Conservation (phyloP, 75 land plant genomes). For the Isoetes taiwanensis region DNA sequence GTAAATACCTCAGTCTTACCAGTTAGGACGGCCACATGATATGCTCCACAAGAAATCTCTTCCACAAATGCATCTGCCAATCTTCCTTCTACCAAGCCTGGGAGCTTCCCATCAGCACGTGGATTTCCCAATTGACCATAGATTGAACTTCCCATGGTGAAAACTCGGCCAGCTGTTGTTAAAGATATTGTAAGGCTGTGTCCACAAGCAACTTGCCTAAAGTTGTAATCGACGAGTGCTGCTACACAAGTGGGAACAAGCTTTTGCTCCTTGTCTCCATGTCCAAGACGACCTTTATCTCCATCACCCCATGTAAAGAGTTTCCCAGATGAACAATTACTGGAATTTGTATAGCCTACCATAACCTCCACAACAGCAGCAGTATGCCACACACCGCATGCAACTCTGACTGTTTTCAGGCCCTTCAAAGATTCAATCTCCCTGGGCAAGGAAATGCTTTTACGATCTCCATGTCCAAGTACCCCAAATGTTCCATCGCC, state of each 20-base stretch:
- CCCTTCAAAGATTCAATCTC: not conserved
- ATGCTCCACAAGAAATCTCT: constrained; percentile 62
- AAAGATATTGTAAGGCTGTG: constrained; percentile 6
- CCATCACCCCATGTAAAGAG: constrained; percentile 12
- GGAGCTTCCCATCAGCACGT: not conserved
- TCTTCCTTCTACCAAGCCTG: constrained; percentile 26
- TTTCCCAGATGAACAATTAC: constrained; percentile 3
- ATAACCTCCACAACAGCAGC: constrained; percentile 7
- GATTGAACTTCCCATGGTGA: not conserved
- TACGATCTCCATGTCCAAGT: not conserved
- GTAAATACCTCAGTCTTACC: constrained; percentile 48
- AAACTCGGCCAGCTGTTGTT: not conserved
- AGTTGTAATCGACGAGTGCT: constrained; percentile 2
- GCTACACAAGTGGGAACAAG: constrained; percentile 10
- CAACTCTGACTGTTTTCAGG: not conserved
- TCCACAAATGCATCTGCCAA: constrained; percentile 28
- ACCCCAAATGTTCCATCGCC: constrained; percentile 58
- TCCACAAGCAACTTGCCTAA: constrained; percentile 3
- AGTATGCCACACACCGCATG: not conserved
- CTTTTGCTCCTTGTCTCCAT: constrained; percentile 7
- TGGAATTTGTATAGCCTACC: not conserved
- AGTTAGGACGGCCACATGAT: constrained; percentile 67
- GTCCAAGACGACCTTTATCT: constrained; percentile 6
- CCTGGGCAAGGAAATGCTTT: not conserved
- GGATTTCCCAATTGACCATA: constrained; percentile 4